Base-by-base conservation (phyloP, 1,284 basidiomycete genomes). In the Anthracocystis walkeri region DNA sequence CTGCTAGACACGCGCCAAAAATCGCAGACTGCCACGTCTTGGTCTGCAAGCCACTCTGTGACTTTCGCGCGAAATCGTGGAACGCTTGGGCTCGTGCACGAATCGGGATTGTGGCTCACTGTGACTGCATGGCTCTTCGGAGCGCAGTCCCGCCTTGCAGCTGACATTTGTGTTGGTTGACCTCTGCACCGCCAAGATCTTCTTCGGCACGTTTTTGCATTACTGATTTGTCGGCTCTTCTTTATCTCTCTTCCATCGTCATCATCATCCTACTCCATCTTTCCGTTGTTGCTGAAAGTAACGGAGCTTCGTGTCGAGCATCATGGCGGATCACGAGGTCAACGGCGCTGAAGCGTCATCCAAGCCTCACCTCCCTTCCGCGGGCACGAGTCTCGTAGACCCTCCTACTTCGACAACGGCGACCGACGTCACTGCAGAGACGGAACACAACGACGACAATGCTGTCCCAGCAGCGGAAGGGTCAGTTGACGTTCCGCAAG, bases 171-270 rank as follows among this genome's bases (percentile, higher is more conserved):
- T 46, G 23, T 45, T 21, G n/a, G 27, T 49, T 49, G 48, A 29
- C 29, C 27, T 49, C 18, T 49, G 48, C 46, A 31, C 27, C 3
- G 48, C 48, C 48, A 49, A 49, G 48, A 31, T 49, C 48, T 49
- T 49, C 48, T 49, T 49, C 48, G 48, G 48, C 48, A 49, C 29
- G 48, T 49, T 49, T 31, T 29, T 16, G 46, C 46, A n/a, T 48
- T 18, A 4, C 14, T 48, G 27, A 48, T 29, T n/a, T 16, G 6
- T 7, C 18, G 16, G n/a, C 18, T 10, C 27, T 20, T 29, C 31
- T 49, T 49, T n/a, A 31, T 49, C 48, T 29, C 8, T 31, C n/a
- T 20, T 31, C 27, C 25, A 52, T 14, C 48, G 21, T 98, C 82
- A 88, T 97, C 35, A 79, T 12, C 31, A 14, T 25, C 23, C 6